phyloP scores from a whole-genome alignment of 2,329 filamentous ascomycete species.

The Claviceps sp. region DNA sequence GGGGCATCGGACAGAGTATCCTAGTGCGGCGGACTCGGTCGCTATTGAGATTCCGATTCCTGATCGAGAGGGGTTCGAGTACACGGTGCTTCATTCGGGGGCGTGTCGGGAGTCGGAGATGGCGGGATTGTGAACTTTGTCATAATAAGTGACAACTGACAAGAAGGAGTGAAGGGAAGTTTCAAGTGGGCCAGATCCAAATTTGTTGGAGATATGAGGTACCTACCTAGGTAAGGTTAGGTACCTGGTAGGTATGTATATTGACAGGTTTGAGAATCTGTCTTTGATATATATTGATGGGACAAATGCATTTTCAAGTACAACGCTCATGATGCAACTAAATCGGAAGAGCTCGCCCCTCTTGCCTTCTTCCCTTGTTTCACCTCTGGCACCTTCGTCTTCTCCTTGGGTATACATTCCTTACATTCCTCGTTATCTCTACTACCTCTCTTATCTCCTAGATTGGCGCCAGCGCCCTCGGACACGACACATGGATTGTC shows the following conservation, averaged over 20 bases:
- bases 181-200: background rate
- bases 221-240: too few species aligned
- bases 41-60: slow-evolving; percentile 13
- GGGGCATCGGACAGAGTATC: slow-evolving; percentile 29
- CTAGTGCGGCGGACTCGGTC: slow-evolving; percentile 22
- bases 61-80: slow-evolving; percentile 2
- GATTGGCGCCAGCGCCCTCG: background rate
- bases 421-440: background rate
- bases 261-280: background rate
- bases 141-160: too few species aligned
- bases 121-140: background rate
- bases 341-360: background rate
- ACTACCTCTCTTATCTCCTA: background rate
- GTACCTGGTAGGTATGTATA: too few species aligned
- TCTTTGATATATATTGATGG: background rate
- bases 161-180: background rate
- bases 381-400: background rate
- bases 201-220: too few species aligned
- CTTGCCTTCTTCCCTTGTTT: background rate
- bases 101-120: slow-evolving; percentile 1
- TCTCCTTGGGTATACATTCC: too few species aligned
- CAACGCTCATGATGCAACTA: background rate
- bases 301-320: background rate
- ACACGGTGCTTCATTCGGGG: slow-evolving; percentile 5
- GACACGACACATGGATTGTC: background rate